Base-by-base conservation (phyloP, 2,329 filamentous ascomycete genomes). In the Ophiostoma tasmaniense region DNA sequence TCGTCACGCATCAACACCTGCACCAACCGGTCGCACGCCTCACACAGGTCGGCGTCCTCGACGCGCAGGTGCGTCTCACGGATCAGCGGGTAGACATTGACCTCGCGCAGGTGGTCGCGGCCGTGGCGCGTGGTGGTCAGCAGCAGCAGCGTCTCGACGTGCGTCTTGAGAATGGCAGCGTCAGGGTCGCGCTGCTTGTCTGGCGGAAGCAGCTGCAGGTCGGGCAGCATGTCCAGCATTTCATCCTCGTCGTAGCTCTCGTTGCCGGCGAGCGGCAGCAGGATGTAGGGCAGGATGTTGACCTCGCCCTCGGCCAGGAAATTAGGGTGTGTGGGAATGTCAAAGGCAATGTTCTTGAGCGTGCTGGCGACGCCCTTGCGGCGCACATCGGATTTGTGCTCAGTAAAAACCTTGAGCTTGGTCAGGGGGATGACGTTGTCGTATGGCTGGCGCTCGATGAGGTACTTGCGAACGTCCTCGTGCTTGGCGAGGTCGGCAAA, bases 331-430 rank as follows among this genome's bases (percentile, higher is more conserved):
- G 89, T 85, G 2, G 86, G 79, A 6, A 94, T 80, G 74, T 96
- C 90, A 76, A 99, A 98, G 7, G 92, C 88, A 37, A 91, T 87
- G 76, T 99, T 99, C 79, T 98, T 98, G 77, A 99, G 92, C 11
- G 92, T 95, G 71, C 89, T 93, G 8, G 94, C 94, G n/a, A 97
- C 93, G n/a, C 95, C 95, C 75, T 92, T 92, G 68, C 95, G 85
- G 70, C 95, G 87, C 68, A 97, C 88, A 35, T 90, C 85, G 2
- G 91, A 96, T 74, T 86, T 83, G 80, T 97, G 92, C 78, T 96
- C 92, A 0, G 95, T 98, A 78, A 98, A 98, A 70, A 98, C 94
- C 71, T 90, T 90, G 71, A 99, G 83, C 81, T 98, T 98, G 66
- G 90, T 92, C 65, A 98, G 83, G 1, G 95, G 95, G n/a, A 97